phyloP scores from a whole-genome alignment of 768 basidiomycete genomes.

The Lactarius vividus region DNA sequence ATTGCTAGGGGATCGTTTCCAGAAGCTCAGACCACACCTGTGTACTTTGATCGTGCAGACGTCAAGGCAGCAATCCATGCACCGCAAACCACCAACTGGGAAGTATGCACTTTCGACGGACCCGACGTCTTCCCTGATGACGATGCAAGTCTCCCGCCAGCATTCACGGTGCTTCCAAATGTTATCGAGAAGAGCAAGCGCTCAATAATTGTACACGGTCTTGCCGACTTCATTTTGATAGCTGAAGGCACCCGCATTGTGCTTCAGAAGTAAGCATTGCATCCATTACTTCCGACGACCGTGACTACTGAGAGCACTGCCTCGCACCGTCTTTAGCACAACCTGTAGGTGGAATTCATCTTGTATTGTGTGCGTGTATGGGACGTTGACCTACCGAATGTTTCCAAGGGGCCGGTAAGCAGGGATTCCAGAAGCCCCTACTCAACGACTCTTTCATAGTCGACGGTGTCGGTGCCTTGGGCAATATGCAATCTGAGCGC shows the following conservation, averaged over 20 bases:
- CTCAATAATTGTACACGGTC: conserved; percentile 67
- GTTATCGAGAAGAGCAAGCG: conserved; percentile 74
- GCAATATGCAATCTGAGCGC: conserved; percentile 63
- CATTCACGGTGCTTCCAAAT: conserved; percentile 63
- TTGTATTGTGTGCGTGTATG: neutral
- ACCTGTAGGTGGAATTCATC: conserved; percentile 14
- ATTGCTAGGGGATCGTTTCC: conserved; percentile 50
- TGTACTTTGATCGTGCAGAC: conserved; percentile 69
- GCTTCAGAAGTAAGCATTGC: conserved; percentile 38
- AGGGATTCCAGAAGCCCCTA: conserved; percentile 75
- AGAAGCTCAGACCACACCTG: conserved; percentile 49
- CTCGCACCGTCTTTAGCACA: conserved; percentile 10
- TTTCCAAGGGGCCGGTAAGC: conserved; percentile 55
- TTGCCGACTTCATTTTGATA: conserved; percentile 71
- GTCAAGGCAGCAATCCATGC: conserved; percentile 74
- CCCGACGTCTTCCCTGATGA: conserved; percentile 58
- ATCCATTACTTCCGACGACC: neutral
- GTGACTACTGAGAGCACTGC: neutral
- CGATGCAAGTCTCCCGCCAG: conserved; percentile 59
- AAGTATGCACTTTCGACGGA: conserved; percentile 50
- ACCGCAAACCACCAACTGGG: conserved; percentile 57
- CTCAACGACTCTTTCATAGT: conserved; percentile 64
- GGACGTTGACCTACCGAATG: neutral
- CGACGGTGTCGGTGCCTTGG: conserved; percentile 66
- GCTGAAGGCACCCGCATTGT: conserved; percentile 54